Base-by-base conservation (phyloP, 2,329 filamentous ascomycete genomes). In the Pyrenophora teres region DNA sequence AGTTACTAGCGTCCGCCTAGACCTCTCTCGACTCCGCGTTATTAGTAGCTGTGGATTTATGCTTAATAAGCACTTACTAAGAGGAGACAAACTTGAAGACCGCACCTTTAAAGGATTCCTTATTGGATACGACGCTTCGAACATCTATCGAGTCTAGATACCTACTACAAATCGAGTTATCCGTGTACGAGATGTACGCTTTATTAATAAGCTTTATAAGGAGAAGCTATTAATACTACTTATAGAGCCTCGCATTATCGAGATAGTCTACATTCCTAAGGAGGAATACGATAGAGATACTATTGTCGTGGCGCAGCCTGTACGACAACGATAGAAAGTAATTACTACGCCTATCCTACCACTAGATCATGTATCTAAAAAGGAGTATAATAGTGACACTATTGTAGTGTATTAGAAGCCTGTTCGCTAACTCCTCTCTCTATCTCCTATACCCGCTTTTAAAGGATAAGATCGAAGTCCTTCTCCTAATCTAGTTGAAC, bases 71-170 rank as follows among this genome's bases (percentile, higher is more conserved):
- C 46, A 50, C 3, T 49, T 33, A 1, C 32, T 27, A 15, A 45
- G n/a, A 37, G 42, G 32, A 45, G 42, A 45, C 12, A 53, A 52
- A 31, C 48, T 56, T 3, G 30, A 33, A 39, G 12, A 49, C 1
- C 41, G 56, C 30, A 57, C 50, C 10, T 33, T 54, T 16, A 31
- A 60, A 35, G 54, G 58, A 7, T 60, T 60, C 16, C 42, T 62
- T 10, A 38, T 59, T 33, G 45, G 56, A 30, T 57, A 60, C 30
- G 46, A 62, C 19, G 19, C 19, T 19, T 19, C 19, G 19, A 19
- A 19, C 19, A 19, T 19, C 19, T 19, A 19, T 19, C 31, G 36
- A 38, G 27, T 60, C n/a, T 58, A 37, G 57, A 9, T 50, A 27
- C 57, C 51, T 25, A 25, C 12, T 3, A 37, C 19, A 12, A 36